A percentile compares a stretch with the other conserved stretches of the same genome.
phyloP scores from a whole-genome alignment of 352 stramenopile species.

The Pythium apleroticum region DNA sequence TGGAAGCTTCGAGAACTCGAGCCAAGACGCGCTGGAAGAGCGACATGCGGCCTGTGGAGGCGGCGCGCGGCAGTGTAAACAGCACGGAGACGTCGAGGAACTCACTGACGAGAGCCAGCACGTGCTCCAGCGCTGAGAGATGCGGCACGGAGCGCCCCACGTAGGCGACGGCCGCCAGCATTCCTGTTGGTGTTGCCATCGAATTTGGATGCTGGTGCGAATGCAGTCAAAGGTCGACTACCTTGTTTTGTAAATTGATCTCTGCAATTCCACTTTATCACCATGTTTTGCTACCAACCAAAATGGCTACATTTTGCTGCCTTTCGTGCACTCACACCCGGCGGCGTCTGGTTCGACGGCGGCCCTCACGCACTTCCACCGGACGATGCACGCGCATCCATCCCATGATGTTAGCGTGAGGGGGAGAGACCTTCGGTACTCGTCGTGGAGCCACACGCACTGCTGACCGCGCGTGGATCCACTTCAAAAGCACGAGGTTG shows the following conservation, averaged over 20 bases:
- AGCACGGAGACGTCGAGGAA: background rate
- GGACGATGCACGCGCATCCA: background rate
- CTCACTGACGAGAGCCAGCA: background rate
- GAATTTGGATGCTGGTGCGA: background rate
- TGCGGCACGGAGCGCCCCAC: background rate
- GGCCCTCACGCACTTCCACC: background rate
- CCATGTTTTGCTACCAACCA: background rate
- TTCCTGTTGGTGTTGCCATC: background rate
- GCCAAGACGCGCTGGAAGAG: background rate
- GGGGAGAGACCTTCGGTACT: too few species aligned
- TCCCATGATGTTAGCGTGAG: background rate
- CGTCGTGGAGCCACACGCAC: too few species aligned
- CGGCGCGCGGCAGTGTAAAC: background rate
- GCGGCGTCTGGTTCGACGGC: background rate
- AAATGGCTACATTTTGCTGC: conserved; percentile 3
- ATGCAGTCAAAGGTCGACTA: background rate
- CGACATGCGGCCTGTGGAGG: background rate
- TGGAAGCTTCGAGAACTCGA: conserved; percentile 1
- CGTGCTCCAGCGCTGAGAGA: background rate
- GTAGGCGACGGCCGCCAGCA: background rate
- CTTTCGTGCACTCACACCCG: too few species aligned
- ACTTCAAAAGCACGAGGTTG: background rate
- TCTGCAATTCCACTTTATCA: background rate
- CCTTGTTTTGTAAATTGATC: background rate
- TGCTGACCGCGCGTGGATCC: conserved; percentile 5